A percentile compares a stretch with the other conserved stretches of the same genome.
phyloP scores from a whole-genome alignment of 1,284 basidiomycete species.

The Coriolopsis trogii region DNA sequence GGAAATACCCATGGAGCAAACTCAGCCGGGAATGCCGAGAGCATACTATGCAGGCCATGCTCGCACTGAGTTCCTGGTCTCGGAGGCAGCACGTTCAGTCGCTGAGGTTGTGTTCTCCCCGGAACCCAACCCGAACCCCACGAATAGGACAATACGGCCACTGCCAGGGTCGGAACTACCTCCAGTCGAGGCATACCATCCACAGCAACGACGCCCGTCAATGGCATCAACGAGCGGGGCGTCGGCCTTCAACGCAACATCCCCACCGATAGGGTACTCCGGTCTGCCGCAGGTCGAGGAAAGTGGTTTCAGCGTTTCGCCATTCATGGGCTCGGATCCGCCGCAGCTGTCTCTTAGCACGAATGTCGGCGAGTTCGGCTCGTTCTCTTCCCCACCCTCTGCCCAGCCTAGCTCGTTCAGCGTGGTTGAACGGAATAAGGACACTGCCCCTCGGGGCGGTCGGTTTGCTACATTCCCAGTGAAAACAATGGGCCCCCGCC shows the following conservation, averaged over 20 bases:
- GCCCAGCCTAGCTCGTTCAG: constrained; percentile 28
- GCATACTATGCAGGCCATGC: constrained; percentile 70
- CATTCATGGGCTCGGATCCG: constrained; percentile 14
- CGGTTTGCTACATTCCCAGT: constrained; percentile 65
- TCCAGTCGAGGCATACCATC: constrained; percentile 9
- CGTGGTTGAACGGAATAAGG: constrained; percentile 16
- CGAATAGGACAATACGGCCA: constrained; percentile 20
- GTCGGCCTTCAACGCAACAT: background rate
- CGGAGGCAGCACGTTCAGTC: constrained; percentile 65
- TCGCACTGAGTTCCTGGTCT: constrained; percentile 61
- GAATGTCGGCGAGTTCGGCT: constrained; percentile 31
- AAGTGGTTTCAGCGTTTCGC: constrained; percentile 13
- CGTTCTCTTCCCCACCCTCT: constrained; percentile 16
- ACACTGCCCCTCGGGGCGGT: constrained; percentile 32
- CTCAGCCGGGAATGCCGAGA: constrained; percentile 81
- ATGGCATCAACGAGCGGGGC: constrained; percentile 4
- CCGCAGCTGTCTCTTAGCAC: constrained; percentile 4
- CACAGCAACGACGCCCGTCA: constrained; percentile 10
- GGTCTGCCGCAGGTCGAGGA: constrained; percentile 23
- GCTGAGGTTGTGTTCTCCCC: constrained; percentile 56
- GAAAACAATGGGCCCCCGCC: constrained; percentile 30
- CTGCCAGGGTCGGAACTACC: constrained; percentile 18
- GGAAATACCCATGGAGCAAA: constrained; percentile 83
- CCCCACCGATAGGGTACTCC: constrained; percentile 3
- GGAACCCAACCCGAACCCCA: constrained; percentile 36